Evolutionary conservation across 2,329 filamentous ascomycete genomes (phyloP), one percentile per base, ranked within the genome.

Genomic region (Zarea fungicola): DNA sequence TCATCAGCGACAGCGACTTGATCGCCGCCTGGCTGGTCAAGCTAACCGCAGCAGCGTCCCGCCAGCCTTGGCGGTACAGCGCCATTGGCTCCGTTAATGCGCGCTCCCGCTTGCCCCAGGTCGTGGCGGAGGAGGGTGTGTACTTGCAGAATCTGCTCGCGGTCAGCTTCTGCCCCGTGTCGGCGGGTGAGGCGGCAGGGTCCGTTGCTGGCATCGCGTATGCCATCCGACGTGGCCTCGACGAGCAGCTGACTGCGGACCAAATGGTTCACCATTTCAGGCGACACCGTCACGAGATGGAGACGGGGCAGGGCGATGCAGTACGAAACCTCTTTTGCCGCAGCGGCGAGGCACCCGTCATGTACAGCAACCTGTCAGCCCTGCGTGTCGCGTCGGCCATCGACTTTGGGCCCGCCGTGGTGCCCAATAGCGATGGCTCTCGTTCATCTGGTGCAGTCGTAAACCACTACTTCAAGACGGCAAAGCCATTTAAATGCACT

Each of bases 1-100:
- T 73, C 49, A 42, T 75, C 28, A 74, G 68, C 50, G 69, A 73
- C 23, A 63, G 68, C 19, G 72, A 75, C 43, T 57, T 75, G 8
- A 55, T 76, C 8, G 57, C 60, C 3, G 67, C 69, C 1, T 75
- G 71, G 67, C 58, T 62, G 52, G 57, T 63, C 23, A 51, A 50
- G 4, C 29, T 52, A 9, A 44, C 58, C 26, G 48, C 48, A 18
- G 28, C 44, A 10, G 23, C 40, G 14, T 34, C 42, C 28, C 34
- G 54, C 26, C 14, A 39, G 13, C 47, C 48, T 11, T 37, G 28
- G 18, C 50, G 58, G 7, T 54, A 55, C 18, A 47, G 58, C 4
- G 31, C 60, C 19, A 28, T 26, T 39, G 52, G 53, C 29, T 54
- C 57, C n/a, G 41, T 60, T 41, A 57, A 62, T 31, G 51, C 54